phyloP scores from a whole-genome alignment of 805 yeast species.

The Wickerhamiella occidentalis region DNA sequence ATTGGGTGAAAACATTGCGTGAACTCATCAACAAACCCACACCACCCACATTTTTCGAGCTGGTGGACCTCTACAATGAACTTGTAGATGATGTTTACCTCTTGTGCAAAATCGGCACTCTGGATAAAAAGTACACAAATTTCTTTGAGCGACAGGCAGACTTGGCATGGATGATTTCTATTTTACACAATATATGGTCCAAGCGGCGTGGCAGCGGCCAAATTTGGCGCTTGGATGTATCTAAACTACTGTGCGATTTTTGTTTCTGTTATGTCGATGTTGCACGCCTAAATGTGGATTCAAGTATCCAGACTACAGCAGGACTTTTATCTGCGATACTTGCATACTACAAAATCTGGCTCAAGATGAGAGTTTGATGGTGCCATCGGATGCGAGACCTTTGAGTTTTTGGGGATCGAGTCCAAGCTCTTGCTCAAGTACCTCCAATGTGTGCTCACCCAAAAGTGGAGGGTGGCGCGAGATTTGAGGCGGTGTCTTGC shows the following conservation, averaged over 20 bases:
- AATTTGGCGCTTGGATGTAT: constrained; percentile 12
- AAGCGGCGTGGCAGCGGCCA: constrained; percentile 2
- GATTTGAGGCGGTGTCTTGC: constrained; percentile 28
- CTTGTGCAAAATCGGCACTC: constrained; percentile 22
- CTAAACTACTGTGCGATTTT: constrained; percentile 23
- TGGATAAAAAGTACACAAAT: constrained; percentile 15
- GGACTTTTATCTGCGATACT: constrained; percentile 22
- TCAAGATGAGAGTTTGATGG: constrained; percentile 15
- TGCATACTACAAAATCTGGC: constrained; percentile 17
- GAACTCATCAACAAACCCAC: constrained; percentile 9
- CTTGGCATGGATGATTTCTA: constrained; percentile 23
- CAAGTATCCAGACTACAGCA: constrained; percentile 18
- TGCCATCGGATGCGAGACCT: constrained; percentile 22
- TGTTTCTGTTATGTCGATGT: constrained; percentile 24
- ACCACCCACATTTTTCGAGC: constrained; percentile 3
- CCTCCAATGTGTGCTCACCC: constrained; percentile 31
- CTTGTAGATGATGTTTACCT: constrained; percentile 25
- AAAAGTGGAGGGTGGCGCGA: constrained; percentile 30
- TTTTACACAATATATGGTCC: constrained; percentile 16
- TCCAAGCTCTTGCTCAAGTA: constrained; percentile 22
- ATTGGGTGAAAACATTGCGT: constrained; percentile 20
- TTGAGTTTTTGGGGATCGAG: constrained; percentile 19
- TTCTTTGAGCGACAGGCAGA: constrained; percentile 21
- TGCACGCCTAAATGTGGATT: constrained; percentile 18
- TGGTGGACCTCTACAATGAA: constrained; percentile 22